Evolutionary conservation across 2,329 filamentous ascomycete genomes (phyloP).

Genomic region (Colletotrichum sp.): DNA sequence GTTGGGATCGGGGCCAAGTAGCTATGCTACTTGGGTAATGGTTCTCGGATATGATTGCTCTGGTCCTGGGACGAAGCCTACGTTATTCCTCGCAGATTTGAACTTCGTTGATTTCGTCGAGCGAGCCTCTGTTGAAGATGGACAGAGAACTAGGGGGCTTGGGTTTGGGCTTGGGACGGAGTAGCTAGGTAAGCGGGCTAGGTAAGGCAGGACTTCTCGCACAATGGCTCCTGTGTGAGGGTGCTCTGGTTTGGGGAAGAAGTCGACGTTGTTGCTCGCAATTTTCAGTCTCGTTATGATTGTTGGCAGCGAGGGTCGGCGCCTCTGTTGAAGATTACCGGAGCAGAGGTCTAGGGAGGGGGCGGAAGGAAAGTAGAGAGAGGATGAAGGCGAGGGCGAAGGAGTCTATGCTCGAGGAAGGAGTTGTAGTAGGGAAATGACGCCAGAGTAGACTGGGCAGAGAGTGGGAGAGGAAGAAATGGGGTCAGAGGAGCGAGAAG

Average conservation of each 20-base stretch:
- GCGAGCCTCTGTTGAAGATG: background rate
- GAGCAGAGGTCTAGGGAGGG: background rate
- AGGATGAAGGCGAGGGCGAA: background rate
- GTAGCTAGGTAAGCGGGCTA: background rate
- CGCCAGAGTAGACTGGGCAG: background rate
- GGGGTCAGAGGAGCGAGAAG: background rate
- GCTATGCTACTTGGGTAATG: background rate
- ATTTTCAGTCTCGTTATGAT: background rate
- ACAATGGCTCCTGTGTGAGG: background rate
- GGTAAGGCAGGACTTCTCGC: background rate
- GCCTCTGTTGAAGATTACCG: background rate
- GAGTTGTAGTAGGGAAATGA: background rate
- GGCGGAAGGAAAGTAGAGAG: background rate
- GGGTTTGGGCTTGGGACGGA: background rate
- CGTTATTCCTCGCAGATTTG: background rate
- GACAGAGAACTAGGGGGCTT: background rate
- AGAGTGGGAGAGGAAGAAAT: background rate
- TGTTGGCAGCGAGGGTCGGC: background rate
- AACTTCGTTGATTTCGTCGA: background rate
- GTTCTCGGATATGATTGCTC: background rate
- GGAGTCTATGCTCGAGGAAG: background rate
- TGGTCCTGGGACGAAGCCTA: background rate
- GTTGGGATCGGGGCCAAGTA: background rate
- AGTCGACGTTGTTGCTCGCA: background rate
- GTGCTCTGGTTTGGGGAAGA: background rate